Percentiles rank a stretch among this genome's conserved stretches.
phyloP scores from a whole-genome alignment of 257 asterid species.

The Fraxinus excelsior region DNA sequence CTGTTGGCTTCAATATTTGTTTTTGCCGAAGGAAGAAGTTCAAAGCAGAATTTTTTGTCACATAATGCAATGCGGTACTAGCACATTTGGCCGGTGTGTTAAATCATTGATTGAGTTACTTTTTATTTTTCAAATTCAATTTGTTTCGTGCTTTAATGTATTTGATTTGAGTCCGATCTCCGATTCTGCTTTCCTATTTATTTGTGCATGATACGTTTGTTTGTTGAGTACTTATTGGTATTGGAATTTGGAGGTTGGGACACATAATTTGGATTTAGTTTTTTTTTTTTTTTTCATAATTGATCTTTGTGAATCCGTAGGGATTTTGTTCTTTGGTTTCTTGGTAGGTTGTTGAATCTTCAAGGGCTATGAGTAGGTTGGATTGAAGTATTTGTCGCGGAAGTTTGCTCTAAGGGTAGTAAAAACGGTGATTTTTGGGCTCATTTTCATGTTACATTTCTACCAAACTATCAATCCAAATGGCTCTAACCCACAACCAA shows the following conservation, averaged over 20 bases:
- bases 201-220: background rate
- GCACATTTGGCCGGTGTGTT: slow-evolving; percentile 55
- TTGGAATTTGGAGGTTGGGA: background rate
- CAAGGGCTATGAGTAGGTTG: no score
- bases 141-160: background rate
- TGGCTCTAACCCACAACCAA: no score
- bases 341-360: background rate
- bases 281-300: no score
- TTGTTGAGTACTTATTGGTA: no score
- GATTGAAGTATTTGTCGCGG: no score
- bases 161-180: background rate
- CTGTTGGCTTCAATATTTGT: slow-evolving; percentile 33
- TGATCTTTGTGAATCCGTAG: no score
- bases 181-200: background rate
- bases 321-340: background rate
- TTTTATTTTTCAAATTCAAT: background rate
- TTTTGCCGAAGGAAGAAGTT: slow-evolving; percentile 43
- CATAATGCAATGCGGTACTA: slow-evolving; percentile 31
- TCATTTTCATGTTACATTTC: no score
- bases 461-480: no score
- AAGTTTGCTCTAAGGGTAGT: no score
- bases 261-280: no score
- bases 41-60: slow-evolving; percentile 27
- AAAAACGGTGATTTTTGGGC: no score
- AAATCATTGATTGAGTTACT: background rate